Evolutionary conservation across 2,329 filamentous ascomycete species (phyloP).

Genomic region (Capronia americana): DNA sequence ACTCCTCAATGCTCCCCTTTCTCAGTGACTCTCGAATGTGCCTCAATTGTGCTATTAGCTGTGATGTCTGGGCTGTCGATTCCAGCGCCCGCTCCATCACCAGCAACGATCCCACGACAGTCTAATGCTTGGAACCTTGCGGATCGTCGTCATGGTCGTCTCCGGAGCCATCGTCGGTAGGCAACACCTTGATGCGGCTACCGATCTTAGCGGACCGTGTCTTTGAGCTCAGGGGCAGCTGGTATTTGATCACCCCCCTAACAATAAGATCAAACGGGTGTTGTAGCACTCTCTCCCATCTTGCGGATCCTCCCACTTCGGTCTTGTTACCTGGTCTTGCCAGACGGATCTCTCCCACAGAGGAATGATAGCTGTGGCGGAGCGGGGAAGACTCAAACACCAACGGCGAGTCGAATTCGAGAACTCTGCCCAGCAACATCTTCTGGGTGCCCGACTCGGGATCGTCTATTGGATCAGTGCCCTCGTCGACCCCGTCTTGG

Average conservation of each 20-base stretch:
- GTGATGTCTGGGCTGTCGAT: neutral
- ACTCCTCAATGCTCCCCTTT: too few species aligned
- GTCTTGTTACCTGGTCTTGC: conserved; percentile 86
- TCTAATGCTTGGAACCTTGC: neutral
- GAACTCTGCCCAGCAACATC: conserved; percentile 89
- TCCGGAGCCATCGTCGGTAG: conserved; percentile 44
- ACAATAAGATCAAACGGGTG: conserved; percentile 94
- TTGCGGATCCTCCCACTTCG: conserved; percentile 76
- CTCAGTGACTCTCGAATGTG: neutral
- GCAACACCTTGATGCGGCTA: conserved; percentile 50
- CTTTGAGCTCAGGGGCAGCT: conserved; percentile 64
- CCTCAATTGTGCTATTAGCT: neutral
- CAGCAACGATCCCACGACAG: neutral
- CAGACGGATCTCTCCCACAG: conserved; percentile 83
- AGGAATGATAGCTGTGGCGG: conserved; percentile 72
- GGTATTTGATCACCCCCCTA: conserved; percentile 87
- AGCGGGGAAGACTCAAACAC: conserved; percentile 90
- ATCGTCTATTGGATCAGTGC: conserved; percentile 69
- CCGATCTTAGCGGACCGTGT: conserved; percentile 58
- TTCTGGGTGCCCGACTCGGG: conserved; percentile 71
- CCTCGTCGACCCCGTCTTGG: conserved; percentile 56
- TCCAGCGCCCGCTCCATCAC: neutral
- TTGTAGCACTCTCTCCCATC: conserved; percentile 89
- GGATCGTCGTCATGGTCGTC: conserved; percentile 21
- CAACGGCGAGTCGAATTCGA: conserved; percentile 83